phyloP scores from a whole-genome alignment of 2,329 filamentous ascomycete genomes.

The Cadophora sp. region DNA sequence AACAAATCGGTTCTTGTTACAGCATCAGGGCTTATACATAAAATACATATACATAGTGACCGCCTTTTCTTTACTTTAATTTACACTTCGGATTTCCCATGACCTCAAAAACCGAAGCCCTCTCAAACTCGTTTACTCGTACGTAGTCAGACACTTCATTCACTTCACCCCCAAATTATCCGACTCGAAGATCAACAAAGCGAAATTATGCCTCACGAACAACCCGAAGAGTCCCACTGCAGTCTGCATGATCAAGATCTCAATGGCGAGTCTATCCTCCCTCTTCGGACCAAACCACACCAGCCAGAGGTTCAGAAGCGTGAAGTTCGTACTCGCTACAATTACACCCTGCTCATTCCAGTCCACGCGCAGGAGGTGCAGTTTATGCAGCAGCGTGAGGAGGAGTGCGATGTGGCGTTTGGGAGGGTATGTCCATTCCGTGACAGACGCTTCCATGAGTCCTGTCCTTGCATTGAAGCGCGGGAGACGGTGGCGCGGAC shows the following conservation, averaged over 20 bases:
- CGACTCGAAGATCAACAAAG: constrained; percentile 85
- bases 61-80: too few relatives aligned
- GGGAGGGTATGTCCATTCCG: constrained; percentile 78
- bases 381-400: constrained; percentile 71
- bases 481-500: constrained; percentile 90
- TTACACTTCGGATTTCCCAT: too few relatives aligned
- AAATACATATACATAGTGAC: background rate
- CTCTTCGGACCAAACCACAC: constrained; percentile 92
- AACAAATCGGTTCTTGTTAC: background rate
- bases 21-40: background rate
- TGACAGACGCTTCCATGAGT: constrained; percentile 84
- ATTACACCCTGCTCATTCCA: constrained; percentile 74
- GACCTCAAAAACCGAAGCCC: background rate
- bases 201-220: constrained; percentile 84
- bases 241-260: constrained; percentile 81
- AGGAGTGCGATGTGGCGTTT: constrained; percentile 63
- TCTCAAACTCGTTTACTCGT: background rate
- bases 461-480: constrained; percentile 86
- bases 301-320: constrained; percentile 93
- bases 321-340: constrained; percentile 86
- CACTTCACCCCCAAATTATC: constrained; percentile 72
- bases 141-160: background rate
- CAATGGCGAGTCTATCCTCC: constrained; percentile 82
- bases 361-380: constrained; percentile 73
- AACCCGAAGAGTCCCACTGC: constrained; percentile 80